Conservation (phyloP, 345 rosid genomes). For the Syzygium aromaticum region DNA sequence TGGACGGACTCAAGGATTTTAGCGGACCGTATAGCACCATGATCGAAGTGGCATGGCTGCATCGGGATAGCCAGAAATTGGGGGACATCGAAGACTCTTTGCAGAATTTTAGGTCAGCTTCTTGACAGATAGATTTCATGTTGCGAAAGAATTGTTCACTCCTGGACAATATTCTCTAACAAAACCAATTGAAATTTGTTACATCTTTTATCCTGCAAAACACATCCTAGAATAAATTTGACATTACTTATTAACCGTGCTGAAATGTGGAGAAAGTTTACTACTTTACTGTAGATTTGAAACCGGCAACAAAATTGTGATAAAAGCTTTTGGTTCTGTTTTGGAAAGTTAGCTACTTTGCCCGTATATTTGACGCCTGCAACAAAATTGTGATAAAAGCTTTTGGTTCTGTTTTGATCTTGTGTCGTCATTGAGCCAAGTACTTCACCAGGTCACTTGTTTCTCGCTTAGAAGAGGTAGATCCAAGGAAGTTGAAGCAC, state of each 20-base stretch:
- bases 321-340: not conserved
- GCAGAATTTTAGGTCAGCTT: conserved; percentile 68
- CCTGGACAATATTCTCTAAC: not conserved
- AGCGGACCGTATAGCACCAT: conserved; percentile 87
- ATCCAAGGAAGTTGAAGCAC: conserved; percentile 72
- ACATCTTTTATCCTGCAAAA: not conserved
- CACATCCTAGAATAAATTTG: not conserved
- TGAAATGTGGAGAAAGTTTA: not conserved
- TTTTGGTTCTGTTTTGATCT: not conserved
- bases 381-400: not conserved
- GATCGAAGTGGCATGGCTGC: conserved; percentile 83
- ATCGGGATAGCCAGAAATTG: conserved; percentile 62
- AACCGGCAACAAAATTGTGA: not conserved
- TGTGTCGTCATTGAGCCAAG: not conserved
- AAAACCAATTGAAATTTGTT: not conserved
- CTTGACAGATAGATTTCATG: not conserved
- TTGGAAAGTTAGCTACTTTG: not conserved
- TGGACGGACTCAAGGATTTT: conserved; percentile 79
- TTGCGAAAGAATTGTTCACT: not conserved
- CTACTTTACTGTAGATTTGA: not conserved
- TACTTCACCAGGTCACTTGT: conserved; percentile 52
- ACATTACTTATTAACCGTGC: not conserved
- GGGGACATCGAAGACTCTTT: conserved; percentile 68
- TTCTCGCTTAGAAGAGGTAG: conserved; percentile 57
- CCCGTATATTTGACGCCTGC: not conserved